phyloP scores from a whole-genome alignment of 495 filamentous ascomycete species.

The Penicillium cosmopolitanum region DNA sequence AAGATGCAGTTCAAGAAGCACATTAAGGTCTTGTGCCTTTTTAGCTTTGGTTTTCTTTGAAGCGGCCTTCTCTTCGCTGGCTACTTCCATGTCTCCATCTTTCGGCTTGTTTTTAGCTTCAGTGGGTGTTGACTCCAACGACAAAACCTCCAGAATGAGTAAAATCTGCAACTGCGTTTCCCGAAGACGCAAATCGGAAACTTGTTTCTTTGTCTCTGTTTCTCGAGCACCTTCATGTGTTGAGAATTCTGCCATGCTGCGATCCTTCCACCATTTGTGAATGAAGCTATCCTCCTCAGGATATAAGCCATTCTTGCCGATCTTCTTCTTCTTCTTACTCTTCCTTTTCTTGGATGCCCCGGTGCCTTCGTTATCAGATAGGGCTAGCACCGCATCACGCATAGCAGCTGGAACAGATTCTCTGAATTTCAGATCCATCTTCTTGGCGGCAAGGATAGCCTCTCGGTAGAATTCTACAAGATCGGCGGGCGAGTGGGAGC shows the following conservation, averaged over 20 bases:
- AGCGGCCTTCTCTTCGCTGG: slow-evolving; percentile 44
- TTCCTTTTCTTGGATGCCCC: slow-evolving; percentile 59
- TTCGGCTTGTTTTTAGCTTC: slow-evolving; percentile 36
- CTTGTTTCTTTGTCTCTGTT: slow-evolving; percentile 57
- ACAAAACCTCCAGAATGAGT: slow-evolving; percentile 83
- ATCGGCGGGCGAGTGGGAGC: slow-evolving; percentile 37
- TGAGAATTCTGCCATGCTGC: slow-evolving; percentile 44
- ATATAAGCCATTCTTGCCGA: slow-evolving; percentile 79
- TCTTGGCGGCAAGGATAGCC: slow-evolving; percentile 69
- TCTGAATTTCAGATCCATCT: slow-evolving; percentile 87
- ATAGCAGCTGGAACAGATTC: slow-evolving; percentile 72
- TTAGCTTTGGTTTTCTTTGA: slow-evolving; percentile 48
- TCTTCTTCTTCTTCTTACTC: slow-evolving; percentile 68
- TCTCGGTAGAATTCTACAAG: slow-evolving; percentile 70
- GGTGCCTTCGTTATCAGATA: slow-evolving; percentile 62
- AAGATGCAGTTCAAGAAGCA: slow-evolving; percentile 80
- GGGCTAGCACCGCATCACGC: slow-evolving; percentile 60
- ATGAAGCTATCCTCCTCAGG: slow-evolving; percentile 75
- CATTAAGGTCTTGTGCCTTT: slow-evolving; percentile 58
- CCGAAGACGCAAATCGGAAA: slow-evolving; percentile 68
- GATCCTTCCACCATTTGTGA: slow-evolving; percentile 74
- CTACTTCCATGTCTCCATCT: slow-evolving; percentile 29
- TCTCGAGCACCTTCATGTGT: slow-evolving; percentile 50
- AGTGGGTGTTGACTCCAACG: slow-evolving; percentile 57
- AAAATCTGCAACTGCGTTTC: slow-evolving; percentile 93